A percentile compares a stretch with the other conserved stretches of the same genome.
Evolutionary conservation across 768 basidiomycete species (phyloP).

Genomic region (Hortiboletus campestris): DNA sequence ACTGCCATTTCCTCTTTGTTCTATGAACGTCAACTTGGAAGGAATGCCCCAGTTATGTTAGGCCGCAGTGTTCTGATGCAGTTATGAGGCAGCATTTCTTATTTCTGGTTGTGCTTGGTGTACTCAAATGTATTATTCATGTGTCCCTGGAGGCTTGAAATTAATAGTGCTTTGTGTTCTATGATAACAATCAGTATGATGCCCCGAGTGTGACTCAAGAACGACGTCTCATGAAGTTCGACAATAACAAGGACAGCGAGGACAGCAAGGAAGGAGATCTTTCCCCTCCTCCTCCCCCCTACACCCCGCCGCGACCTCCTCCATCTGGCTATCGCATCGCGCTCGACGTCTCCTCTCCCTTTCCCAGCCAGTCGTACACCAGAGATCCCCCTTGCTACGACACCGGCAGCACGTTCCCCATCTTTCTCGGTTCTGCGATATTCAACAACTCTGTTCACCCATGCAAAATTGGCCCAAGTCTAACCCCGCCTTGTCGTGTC

Average conservation of each 20-base stretch:
- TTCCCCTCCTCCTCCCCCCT: conserved; percentile 20
- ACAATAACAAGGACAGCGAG: conserved; percentile 12
- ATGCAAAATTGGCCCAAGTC: conserved; percentile 71
- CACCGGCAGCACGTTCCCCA: conserved; percentile 51
- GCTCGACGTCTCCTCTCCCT: conserved; percentile 37
- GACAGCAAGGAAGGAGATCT: conserved; percentile 1
- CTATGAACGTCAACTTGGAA: too few relatives aligned
- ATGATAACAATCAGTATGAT: too few relatives aligned
- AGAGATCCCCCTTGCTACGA: conserved; percentile 57
- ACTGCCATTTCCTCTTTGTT: too few relatives aligned
- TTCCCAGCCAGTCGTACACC: conserved; percentile 41
- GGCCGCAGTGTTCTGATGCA: too few relatives aligned
- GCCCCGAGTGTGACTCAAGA: too few relatives aligned
- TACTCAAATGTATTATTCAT: too few relatives aligned
- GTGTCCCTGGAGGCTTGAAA: too few relatives aligned
- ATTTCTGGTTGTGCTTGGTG: too few relatives aligned
- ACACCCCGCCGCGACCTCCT: conserved; percentile 34
- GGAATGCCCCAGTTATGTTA: too few relatives aligned
- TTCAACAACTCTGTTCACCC: conserved; percentile 70
- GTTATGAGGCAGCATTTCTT: too few relatives aligned
- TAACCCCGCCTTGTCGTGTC: conserved; percentile 52
- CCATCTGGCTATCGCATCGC: conserved; percentile 70
- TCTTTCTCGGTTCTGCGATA: conserved; percentile 75
- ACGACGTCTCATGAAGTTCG: conserved; percentile 4
- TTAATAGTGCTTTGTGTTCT: too few relatives aligned